Evolutionary conservation across 2,329 filamentous ascomycete genomes (phyloP), one percentile per base, ranked within the genome.

Genomic region (Zymoseptoria passerinii): DNA sequence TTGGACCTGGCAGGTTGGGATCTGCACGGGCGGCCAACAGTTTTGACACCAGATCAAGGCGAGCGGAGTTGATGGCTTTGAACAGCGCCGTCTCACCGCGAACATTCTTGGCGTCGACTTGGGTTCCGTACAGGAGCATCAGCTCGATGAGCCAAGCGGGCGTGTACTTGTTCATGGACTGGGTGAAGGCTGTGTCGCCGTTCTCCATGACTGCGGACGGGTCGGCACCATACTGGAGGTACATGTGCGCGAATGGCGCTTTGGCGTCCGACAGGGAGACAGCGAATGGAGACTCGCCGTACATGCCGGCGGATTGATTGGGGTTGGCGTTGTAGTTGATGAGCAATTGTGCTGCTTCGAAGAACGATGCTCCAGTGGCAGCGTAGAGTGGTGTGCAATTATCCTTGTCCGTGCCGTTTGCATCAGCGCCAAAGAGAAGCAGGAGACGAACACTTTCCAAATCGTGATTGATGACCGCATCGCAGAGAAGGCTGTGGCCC

Each of bases 1-100:
- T 70, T 1, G 68, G 68, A 8, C 68, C 68, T 70, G 86, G 86
- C 5, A 88, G 74, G 68, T 89, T 89, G 8, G 85, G 80, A 65
- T 88, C 81, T 1, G 86, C 86, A 2, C 81, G 80, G 56, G 84
- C 78, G 54, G 87, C 77, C 2, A 84, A 71, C 16, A 83, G 70
- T 3, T 74, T 68, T 1, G 72, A 76, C 59, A 86, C 80, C 1
- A 86, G 75, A 58, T 87, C 83, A 53, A 79, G 72, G 5, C 85
- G 78, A 9, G 78, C 78, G 18, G 75, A 74, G 53, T 78, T 76
- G 55, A 88, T 83, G 4, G 84, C 83, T 62, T 82, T 79, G 68
- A 86, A 86, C 1, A 88, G 75, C 0, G 85, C 79, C 0, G 83
- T 85, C 63, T 83, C 82, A 28, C 85, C 86, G 59, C 83, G 79